phyloP scores from a whole-genome alignment of 306 rosid genomes.

The Begonia masoniana region DNA sequence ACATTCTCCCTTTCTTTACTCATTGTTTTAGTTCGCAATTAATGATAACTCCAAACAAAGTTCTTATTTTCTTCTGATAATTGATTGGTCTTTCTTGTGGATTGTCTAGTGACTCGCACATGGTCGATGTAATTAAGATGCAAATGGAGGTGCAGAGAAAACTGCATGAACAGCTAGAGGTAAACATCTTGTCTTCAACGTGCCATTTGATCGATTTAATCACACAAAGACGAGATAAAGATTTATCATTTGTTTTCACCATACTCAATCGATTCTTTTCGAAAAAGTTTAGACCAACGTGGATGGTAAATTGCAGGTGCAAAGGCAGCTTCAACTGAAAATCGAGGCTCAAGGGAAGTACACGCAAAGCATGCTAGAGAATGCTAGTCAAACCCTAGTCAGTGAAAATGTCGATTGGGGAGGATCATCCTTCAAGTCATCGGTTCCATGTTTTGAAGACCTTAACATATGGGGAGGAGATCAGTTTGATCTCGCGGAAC shows the following conservation, averaged over 20 bases:
- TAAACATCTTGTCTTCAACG: conserved; percentile 6
- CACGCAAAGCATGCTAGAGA: conserved; percentile 95
- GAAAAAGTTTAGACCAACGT: too few relatives aligned
- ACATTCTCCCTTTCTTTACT: neutral
- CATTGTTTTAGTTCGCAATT: neutral
- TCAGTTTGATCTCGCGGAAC: conserved; percentile 41
- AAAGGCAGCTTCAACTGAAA: conserved; percentile 80
- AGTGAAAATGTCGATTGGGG: conserved; percentile 64
- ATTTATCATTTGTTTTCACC: too few relatives aligned
- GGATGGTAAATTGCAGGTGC: conserved; percentile 45
- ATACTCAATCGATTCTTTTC: too few relatives aligned
- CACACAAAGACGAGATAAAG: too few relatives aligned
- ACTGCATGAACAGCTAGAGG: conserved; percentile 93
- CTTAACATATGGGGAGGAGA: conserved; percentile 71
- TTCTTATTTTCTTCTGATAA: neutral
- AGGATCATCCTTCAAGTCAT: conserved; percentile 13
- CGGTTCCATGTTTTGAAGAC: conserved; percentile 68
- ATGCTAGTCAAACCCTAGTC: conserved; percentile 93
- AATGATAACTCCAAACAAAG: too few relatives aligned
- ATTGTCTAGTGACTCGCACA: conserved; percentile 33
- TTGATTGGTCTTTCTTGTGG: conserved; percentile 5
- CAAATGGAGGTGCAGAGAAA: conserved; percentile 99
- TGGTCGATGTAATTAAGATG: conserved; percentile 81
- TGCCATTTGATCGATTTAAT: too few relatives aligned
- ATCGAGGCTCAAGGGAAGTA: conserved; percentile 98